Evolutionary conservation across 2,329 filamentous ascomycete species (phyloP).

Genomic region (Claviceps cyperi): DNA sequence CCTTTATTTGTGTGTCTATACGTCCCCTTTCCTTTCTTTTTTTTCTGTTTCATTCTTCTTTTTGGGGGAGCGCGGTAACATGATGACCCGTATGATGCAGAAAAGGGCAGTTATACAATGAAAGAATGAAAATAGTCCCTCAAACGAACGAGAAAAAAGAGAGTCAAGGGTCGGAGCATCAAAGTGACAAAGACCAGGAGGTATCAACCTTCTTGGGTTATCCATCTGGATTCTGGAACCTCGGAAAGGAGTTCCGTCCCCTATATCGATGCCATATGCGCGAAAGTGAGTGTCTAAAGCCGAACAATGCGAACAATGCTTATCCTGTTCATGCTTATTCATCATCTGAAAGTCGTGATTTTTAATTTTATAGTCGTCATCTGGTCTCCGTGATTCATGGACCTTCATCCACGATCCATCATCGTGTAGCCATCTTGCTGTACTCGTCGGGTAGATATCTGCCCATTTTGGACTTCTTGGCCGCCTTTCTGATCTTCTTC

Average conservation of each 20-base stretch:
- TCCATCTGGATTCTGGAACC: too few relatives aligned
- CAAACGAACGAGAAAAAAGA: too few relatives aligned
- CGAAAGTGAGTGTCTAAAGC: not conserved
- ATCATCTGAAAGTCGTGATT: not conserved
- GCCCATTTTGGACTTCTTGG: slow-evolving; percentile 20
- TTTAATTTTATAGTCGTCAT: not conserved
- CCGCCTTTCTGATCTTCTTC: slow-evolving; percentile 18
- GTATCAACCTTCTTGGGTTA: too few relatives aligned
- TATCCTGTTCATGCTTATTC: not conserved
- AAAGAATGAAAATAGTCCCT: too few relatives aligned
- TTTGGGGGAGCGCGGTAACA: too few relatives aligned
- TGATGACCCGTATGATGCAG: too few relatives aligned
- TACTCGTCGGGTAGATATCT: slow-evolving; percentile 21
- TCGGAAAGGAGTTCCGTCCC: too few relatives aligned
- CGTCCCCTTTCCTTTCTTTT: not conserved
- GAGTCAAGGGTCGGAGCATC: too few relatives aligned
- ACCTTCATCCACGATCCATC: not conserved
- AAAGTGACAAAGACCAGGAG: too few relatives aligned
- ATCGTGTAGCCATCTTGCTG: slow-evolving; percentile 16
- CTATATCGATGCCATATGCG: too few relatives aligned
- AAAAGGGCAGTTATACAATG: too few relatives aligned
- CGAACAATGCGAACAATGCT: too few relatives aligned
- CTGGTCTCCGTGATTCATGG: not conserved
- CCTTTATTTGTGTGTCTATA: not conserved
- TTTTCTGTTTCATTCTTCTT: not conserved